Conservation (phyloP, 495 filamentous ascomycete genomes). For the Tuber brumale region DNA sequence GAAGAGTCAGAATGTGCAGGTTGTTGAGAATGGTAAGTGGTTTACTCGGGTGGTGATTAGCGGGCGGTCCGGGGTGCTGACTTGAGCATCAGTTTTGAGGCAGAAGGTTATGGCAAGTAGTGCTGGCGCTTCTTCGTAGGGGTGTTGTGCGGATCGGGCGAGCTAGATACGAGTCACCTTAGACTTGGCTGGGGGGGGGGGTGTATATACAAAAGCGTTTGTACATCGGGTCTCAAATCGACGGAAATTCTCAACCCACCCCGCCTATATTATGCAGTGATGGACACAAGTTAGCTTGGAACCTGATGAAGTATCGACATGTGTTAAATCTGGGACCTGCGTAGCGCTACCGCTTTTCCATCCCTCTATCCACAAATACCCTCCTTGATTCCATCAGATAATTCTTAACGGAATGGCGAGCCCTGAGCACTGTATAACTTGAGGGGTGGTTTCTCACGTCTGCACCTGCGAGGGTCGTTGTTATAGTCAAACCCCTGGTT, state of each 20-base stretch:
- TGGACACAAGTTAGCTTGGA: background rate
- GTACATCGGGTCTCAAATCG: background rate
- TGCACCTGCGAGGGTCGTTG: background rate
- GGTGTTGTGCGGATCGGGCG: background rate
- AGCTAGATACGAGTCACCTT: background rate
- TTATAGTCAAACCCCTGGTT: background rate
- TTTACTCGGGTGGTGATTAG: background rate
- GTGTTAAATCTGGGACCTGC: background rate
- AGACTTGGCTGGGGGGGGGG: background rate
- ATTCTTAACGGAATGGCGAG: background rate
- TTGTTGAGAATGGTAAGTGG: constrained; percentile 78
- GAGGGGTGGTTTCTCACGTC: background rate
- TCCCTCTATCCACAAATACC: background rate
- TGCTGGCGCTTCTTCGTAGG: constrained; percentile 1
- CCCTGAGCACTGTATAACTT: background rate
- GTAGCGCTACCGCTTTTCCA: background rate
- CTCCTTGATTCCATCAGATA: background rate
- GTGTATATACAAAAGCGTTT: background rate
- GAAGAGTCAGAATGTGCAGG: constrained; percentile 73
- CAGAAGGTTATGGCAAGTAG: constrained; percentile 51
- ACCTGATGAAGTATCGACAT: background rate
- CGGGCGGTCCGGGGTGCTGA: constrained; percentile 13
- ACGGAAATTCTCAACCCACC: background rate
- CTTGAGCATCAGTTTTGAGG: constrained; percentile 47
- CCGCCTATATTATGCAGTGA: background rate